Conservation (phyloP, 768 basidiomycete species). For the Lyophyllum decastes region DNA sequence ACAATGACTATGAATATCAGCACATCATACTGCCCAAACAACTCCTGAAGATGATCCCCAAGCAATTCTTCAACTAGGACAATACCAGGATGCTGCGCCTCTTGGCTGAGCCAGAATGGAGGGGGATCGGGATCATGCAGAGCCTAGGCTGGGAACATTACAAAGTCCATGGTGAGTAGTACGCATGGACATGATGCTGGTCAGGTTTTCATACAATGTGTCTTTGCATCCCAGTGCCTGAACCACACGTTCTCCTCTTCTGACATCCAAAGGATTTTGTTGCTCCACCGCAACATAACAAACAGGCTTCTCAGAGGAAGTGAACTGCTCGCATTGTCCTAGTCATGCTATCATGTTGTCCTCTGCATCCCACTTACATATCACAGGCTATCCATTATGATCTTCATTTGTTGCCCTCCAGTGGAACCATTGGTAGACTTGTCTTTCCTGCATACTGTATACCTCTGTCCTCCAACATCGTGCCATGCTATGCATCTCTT, state of each 20-base stretch:
- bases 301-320: slow-evolving; percentile 40
- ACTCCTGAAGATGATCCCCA: slow-evolving; percentile 91
- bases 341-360: not conserved
- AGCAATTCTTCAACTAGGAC: slow-evolving; percentile 78
- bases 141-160: slow-evolving; percentile 97
- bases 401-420: slow-evolving; percentile 6
- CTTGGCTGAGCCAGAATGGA: slow-evolving; percentile 88
- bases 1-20: slow-evolving; percentile 92
- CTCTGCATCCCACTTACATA: slow-evolving; percentile 7
- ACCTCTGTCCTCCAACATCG: slow-evolving; percentile 6
- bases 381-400: slow-evolving; percentile 3
- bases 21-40: slow-evolving; percentile 97
- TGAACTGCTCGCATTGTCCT: slow-evolving; percentile 19
- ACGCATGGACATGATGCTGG: not conserved
- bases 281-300: slow-evolving; percentile 48
- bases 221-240: slow-evolving; percentile 59
- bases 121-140: slow-evolving; percentile 94
- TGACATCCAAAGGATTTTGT: slow-evolving; percentile 75
- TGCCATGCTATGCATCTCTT: slow-evolving; percentile 15
- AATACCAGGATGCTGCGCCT: slow-evolving; percentile 77
- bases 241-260: slow-evolving; percentile 93
- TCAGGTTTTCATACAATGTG: slow-evolving; percentile 4
- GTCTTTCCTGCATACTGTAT: slow-evolving; percentile 10
- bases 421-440: slow-evolving; percentile 11
- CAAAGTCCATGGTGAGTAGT: slow-evolving; percentile 82